Base-by-base conservation (phyloP, 2,329 filamentous ascomycete genomes). In the Hymenoscyphus fructigenus region DNA sequence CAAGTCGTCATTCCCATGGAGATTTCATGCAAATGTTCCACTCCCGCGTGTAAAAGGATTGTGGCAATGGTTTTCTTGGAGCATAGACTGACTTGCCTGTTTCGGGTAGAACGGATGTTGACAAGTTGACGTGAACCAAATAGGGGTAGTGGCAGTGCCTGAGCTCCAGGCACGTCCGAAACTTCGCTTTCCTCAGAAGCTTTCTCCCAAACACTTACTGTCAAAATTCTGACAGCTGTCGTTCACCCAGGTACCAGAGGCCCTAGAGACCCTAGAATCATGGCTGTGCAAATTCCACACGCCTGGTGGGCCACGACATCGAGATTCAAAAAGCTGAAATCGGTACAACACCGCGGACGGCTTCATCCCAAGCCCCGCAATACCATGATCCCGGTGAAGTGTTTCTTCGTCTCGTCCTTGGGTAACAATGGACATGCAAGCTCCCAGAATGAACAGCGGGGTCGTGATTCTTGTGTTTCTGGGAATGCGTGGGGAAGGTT, bases 111-210 rank as follows among this genome's bases (percentile, higher is more conserved):
- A 9, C 10, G 20, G 6, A 23, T 20, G n/a, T 23, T 50, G 44
- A 20, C n/a, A 20, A 47, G 20, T n/a, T 15, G 38, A 44, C 15
- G 5, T 23, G 15, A 44, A 5, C 15, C 53, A 53, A 50, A 53
- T 59, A 61, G 57, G 56, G 62, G 58, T 56, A 61, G 62, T 61
- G 60, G 62, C 64, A 55, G 56, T 65, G 66, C 61, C 60, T n/a
- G 53, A 26, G 44, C 44, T 50, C 20, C 44, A 50, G 44, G 44
- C 44, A 50, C 44, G 44, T 50, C 61, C 65, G 61, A 67, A 68
- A 68, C 65, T 23, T 67, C 67, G 67, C 62, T 56, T 58, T 60
- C 65, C 64, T 69, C 67, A 65, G 60, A 60, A 58, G 65, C 64
- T 47, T 41, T 50, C n/a, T 17, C 58, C 38, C 38, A 60, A 50